phyloP scores from a whole-genome alignment of 306 rosid species.

The Fagus crenata region DNA sequence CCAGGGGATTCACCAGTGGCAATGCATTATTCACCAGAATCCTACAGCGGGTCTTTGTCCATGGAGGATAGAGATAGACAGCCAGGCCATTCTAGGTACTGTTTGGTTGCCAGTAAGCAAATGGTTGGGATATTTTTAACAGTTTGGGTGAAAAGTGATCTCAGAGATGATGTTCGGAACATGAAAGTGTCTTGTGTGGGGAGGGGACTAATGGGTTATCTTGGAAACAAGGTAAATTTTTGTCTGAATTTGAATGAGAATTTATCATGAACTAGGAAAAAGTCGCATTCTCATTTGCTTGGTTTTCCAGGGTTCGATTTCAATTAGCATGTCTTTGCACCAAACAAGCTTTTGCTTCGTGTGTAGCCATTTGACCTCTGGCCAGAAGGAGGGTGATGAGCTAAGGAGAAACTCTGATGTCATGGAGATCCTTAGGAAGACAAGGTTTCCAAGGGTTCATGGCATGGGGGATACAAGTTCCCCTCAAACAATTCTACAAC shows the following conservation, averaged over 20 bases:
- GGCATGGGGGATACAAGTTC: constrained; percentile 62
- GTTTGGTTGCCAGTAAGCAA: constrained; percentile 94
- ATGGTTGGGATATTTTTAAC: constrained; percentile 96
- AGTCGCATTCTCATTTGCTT: constrained; percentile 34
- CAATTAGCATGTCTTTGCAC: constrained; percentile 96
- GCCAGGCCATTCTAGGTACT: constrained; percentile 72
- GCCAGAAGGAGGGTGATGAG: constrained; percentile 99
- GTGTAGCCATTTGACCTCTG: constrained; percentile 96
- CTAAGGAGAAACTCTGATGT: constrained; percentile 92
- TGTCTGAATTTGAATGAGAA: not conserved
- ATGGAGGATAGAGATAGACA: constrained; percentile 80
- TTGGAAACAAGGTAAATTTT: constrained; percentile 84
- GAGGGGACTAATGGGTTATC: constrained; percentile 98
- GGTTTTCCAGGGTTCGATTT: constrained; percentile 89
- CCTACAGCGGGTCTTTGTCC: constrained; percentile 53
- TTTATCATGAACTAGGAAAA: constrained; percentile 8
- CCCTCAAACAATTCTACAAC: constrained; percentile 81
- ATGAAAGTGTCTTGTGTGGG: constrained; percentile 97
- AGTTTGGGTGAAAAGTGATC: constrained; percentile 84
- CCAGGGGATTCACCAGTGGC: constrained; percentile 64
- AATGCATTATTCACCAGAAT: constrained; percentile 64
- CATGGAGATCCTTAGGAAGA: constrained; percentile 90
- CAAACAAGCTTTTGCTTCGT: constrained; percentile 97
- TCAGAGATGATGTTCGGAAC: constrained; percentile 70
- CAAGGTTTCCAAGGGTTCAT: constrained; percentile 76